phyloP scores from a whole-genome alignment of 495 filamentous ascomycete species.

The Aspergillus avenaceus region DNA sequence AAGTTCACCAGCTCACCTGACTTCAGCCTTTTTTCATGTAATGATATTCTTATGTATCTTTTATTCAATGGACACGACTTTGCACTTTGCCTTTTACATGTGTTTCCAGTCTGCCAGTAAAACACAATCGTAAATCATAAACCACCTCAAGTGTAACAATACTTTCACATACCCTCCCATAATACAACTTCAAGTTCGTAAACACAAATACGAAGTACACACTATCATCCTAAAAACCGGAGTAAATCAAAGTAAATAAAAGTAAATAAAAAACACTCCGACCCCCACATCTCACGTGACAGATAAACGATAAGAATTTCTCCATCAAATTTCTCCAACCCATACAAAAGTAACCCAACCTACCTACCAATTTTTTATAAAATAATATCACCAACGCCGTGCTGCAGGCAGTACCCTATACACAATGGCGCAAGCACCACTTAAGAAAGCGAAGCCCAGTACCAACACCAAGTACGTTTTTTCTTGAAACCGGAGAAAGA shows the following conservation, averaged over 20 bases:
- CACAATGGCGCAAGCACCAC: constrained; percentile 32
- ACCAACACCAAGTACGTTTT: constrained; percentile 14
- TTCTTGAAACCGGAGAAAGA: no score
- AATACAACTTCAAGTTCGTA: no score
- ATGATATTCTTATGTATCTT: neutral
- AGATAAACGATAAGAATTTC: neutral
- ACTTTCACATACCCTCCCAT: no score
- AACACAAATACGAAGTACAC: neutral
- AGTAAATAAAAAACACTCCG: neutral
- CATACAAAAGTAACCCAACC: neutral
- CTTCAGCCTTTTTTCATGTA: constrained; percentile 1
- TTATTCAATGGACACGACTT: neutral
- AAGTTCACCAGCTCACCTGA: no score
- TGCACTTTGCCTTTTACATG: neutral
- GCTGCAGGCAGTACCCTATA: constrained; percentile 3
- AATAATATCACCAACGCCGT: no score
- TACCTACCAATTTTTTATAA: neutral
- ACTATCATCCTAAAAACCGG: neutral
- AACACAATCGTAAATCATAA: no score
- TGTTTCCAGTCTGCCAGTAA: constrained; percentile 3
- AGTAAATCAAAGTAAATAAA: neutral
- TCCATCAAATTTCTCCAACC: no score
- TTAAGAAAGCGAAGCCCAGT: constrained; percentile 35
- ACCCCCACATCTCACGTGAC: no score
- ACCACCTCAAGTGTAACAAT: no score